Percentiles rank a stretch among this genome's conserved stretches.
Conservation (phyloP, 2,329 filamentous ascomycete genomes). For the Cladosporium sphaerospermum region DNA sequence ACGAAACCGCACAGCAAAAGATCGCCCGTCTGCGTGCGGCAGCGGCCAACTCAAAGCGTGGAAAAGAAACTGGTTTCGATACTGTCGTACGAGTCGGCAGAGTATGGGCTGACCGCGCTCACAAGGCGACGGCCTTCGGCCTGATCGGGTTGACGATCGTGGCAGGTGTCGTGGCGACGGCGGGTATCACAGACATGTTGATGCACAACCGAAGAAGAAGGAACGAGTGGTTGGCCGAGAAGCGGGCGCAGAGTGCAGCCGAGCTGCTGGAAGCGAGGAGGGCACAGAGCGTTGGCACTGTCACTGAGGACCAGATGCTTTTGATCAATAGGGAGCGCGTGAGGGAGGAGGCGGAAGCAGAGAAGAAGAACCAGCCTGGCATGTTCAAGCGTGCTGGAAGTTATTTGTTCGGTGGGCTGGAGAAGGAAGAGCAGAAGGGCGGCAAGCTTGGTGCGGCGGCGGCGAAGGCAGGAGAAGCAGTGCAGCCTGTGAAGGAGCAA, state of each 20-base stretch:
- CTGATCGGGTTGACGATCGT: conserved; percentile 58
- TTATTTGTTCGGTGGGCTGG: conserved; percentile 28
- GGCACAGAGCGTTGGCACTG: conserved; percentile 38
- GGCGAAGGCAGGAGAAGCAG: conserved; percentile 13
- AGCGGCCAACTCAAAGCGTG: conserved; percentile 41
- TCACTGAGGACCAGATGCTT: conserved; percentile 46
- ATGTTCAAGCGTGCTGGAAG: conserved; percentile 30
- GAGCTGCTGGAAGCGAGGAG: conserved; percentile 39
- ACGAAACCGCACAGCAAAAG: conserved; percentile 50
- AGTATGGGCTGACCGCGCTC: conserved; percentile 54
- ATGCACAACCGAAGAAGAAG: conserved; percentile 61
- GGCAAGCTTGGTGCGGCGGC: conserved; percentile 28
- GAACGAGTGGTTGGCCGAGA: conserved; percentile 52
- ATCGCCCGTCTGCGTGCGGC: conserved; percentile 47
- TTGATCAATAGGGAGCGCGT: conserved; percentile 56
- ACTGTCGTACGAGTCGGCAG: conserved; percentile 47
- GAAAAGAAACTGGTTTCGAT: conserved; percentile 50
- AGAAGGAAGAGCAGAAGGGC: conserved; percentile 33
- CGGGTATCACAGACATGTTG: conserved; percentile 60
- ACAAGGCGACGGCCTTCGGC: conserved; percentile 53
- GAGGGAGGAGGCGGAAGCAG: conserved; percentile 49
- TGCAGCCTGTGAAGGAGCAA: conserved; percentile 16
- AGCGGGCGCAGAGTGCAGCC: conserved; percentile 41
- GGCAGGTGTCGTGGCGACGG: conserved; percentile 54
- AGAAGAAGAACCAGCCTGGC: conserved; percentile 31